Conservation (phyloP, 176 grass and related monocot species). For the Saccharum officinarum region DNA sequence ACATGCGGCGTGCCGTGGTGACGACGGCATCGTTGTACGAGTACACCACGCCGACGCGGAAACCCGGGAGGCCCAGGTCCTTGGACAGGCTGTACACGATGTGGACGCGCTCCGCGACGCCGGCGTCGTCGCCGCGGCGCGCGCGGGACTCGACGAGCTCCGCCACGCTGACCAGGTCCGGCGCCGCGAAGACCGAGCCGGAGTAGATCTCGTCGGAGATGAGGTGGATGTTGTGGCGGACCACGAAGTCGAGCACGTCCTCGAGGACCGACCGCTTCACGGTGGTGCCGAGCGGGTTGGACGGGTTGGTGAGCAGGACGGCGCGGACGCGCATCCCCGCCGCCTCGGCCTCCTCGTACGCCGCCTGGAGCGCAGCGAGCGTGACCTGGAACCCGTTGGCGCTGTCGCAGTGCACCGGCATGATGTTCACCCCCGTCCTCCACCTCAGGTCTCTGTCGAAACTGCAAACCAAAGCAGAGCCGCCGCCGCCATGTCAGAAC, state of each 20-base stretch:
- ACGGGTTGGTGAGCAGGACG: constrained; percentile 82
- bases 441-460: constrained; percentile 84
- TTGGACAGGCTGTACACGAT: constrained; percentile 96
- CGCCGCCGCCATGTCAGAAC: constrained; percentile 39
- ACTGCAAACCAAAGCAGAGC: constrained; percentile 21
- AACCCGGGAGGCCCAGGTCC: constrained; percentile 79
- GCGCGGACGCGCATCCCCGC: constrained; percentile 49
- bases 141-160: constrained; percentile 57
- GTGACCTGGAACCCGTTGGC: constrained; percentile 73
- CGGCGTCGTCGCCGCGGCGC: background rate
- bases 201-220: constrained; percentile 98
- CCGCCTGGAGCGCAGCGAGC: constrained; percentile 52
- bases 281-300: constrained; percentile 77
- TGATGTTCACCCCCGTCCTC: constrained; percentile 81
- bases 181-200: constrained; percentile 63
- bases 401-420: constrained; percentile 81
- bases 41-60: constrained; percentile 75
- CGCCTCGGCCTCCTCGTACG: constrained; percentile 37
- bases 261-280: constrained; percentile 36
- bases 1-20: constrained; percentile 80
- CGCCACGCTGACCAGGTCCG: constrained; percentile 73
- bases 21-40: constrained; percentile 87
- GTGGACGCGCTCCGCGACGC: constrained; percentile 56
- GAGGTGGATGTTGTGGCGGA: constrained; percentile 68
- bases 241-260: constrained; percentile 63